Percentiles rank a stretch among this genome's conserved stretches.
Conservation (phyloP, 1,139 yeast species). For the Taiozyma sp. region DNA sequence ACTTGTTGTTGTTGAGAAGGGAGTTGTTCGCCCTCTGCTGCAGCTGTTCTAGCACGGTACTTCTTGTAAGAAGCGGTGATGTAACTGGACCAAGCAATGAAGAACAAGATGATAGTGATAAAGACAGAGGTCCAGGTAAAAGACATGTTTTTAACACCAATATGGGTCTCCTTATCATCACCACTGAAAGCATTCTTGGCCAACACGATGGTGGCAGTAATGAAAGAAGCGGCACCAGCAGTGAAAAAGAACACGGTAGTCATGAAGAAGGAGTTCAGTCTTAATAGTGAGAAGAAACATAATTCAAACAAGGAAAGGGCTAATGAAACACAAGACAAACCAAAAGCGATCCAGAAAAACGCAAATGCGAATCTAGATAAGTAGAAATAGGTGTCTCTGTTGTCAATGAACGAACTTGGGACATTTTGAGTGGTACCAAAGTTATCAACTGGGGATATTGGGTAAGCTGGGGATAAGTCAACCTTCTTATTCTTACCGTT, state of each 20-base stretch:
- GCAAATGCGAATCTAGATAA: slow-evolving; percentile 68
- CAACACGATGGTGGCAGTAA: slow-evolving; percentile 63
- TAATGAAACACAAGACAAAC: slow-evolving; percentile 46
- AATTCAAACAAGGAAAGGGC: slow-evolving; percentile 33
- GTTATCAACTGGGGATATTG: slow-evolving; percentile 69
- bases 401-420: slow-evolving; percentile 48
- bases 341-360: slow-evolving; percentile 54
- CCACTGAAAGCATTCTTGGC: slow-evolving; percentile 58
- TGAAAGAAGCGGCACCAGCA: slow-evolving; percentile 55
- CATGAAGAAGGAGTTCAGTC: slow-evolving; percentile 48
- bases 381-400: slow-evolving; percentile 59
- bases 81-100: slow-evolving; percentile 49
- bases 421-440: slow-evolving; percentile 45
- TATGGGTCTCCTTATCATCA: slow-evolving; percentile 36
- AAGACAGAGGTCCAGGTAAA: slow-evolving; percentile 67
- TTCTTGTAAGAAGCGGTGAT: slow-evolving; percentile 33
- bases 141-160: slow-evolving; percentile 58
- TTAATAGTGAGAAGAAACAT: slow-evolving; percentile 42
- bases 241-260: slow-evolving; percentile 47
- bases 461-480: slow-evolving; percentile 49
- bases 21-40: slow-evolving; percentile 17
- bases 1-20: slow-evolving; percentile 9
- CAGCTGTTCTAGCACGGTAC: slow-evolving; percentile 24
- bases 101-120: slow-evolving; percentile 44
- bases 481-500: slow-evolving; percentile 26